Base-by-base conservation (phyloP, 1,139 yeast genomes). In the Sugiyamaella paludigena region DNA sequence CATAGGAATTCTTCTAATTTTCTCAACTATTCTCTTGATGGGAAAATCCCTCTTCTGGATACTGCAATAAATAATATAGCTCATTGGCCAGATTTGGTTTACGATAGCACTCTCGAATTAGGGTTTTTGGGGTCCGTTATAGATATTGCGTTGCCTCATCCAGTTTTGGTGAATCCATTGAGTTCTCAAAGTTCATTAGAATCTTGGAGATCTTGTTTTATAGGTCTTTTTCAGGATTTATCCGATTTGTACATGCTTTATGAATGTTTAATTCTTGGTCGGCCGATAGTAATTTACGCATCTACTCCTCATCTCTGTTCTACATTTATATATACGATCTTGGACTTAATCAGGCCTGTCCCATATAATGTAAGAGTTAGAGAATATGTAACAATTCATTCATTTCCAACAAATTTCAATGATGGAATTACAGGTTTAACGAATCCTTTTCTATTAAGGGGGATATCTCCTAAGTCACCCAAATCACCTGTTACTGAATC, bases 381-480 rank as follows among this genome's bases (percentile, higher is more conserved):
- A 12, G 66, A 62, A 28, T 62, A 62, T 43, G 61, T 60, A 16
- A 62, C 66, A 1, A 56, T 62, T 36, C 61, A 61, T 31, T 54
- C 63, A 7, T 47, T 51, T 13, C 50, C 53, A 7, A 36, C 30
- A 7, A 13, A 24, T 33, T 40, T 40, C 9, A 39, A 19, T 11
- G 44, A 43, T 8, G 62, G 63, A 2, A 51, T 62, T 7, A 52
- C 50, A n/a, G 66, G 66, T 7, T 46, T 62, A 30, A 60, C 64
- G 16, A 61, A 62, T 49, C 65, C 65, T 19, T 46, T 59, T 30
- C 47, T 62, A 34, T 45, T 60, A 24, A 48, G 50, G 28, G 55
- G 54, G 29, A 26, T 45, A 28, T 40, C 13, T 34, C 38, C 36
- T 26, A 42, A 29, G 12, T 43, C 30, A 32, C 49, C 11, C 31